Evolutionary conservation across 169 alveolate species (phyloP).

Genomic region (Eimeria mitis): DNA sequence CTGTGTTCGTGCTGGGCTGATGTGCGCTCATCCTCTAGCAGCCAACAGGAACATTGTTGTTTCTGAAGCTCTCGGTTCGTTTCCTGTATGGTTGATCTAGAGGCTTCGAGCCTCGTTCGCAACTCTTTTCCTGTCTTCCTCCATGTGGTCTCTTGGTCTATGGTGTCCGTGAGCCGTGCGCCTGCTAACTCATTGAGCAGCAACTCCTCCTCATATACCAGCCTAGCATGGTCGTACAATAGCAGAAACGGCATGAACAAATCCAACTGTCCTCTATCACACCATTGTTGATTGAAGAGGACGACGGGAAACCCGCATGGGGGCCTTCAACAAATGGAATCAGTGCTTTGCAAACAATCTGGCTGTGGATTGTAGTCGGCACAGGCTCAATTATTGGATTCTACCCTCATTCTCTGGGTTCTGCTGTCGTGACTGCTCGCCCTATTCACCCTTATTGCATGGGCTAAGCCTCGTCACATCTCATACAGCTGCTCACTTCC

Average conservation of each 20-base stretch:
- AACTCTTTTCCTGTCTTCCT: slow-evolving; percentile 8
- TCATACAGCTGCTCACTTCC: slow-evolving; percentile 54
- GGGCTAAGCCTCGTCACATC: slow-evolving; percentile 1
- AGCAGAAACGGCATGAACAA: not conserved
- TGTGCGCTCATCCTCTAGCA: slow-evolving; percentile 50
- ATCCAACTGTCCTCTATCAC: not conserved
- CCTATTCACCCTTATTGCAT: not conserved
- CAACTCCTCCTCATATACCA: slow-evolving; percentile 61
- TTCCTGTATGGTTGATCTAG: not conserved
- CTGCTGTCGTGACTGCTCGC: not conserved
- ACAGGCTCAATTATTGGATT: not conserved
- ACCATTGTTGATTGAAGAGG: not conserved
- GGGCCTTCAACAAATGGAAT: not conserved
- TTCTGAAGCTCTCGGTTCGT: slow-evolving; percentile 24
- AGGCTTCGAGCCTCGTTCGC: slow-evolving; percentile 13
- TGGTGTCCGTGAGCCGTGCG: slow-evolving; percentile 47
- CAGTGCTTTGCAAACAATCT: not conserved
- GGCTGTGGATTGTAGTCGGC: not conserved
- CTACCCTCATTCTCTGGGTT: not conserved
- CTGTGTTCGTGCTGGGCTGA: slow-evolving; percentile 48
- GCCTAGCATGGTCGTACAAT: not conserved
- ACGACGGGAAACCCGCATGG: not conserved
- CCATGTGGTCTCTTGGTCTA: slow-evolving; percentile 32
- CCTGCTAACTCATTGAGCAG: slow-evolving; percentile 42
- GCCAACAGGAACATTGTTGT: slow-evolving; percentile 62